phyloP scores from a whole-genome alignment of 2,329 filamentous ascomycete genomes.

The Fusarium nodosum region DNA sequence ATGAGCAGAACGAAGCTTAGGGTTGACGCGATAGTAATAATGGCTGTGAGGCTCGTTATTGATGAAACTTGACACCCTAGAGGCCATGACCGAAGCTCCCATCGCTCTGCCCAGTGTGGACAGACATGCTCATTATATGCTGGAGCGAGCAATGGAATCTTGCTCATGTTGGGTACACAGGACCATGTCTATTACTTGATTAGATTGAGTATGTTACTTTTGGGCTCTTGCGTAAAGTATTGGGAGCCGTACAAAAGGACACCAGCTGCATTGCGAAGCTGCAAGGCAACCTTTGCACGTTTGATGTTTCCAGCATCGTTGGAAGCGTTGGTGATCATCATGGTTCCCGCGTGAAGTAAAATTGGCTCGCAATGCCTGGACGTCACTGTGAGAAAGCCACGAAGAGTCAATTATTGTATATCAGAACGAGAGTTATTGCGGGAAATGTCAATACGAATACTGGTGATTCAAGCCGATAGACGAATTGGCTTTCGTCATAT shows the following conservation, averaged over 20 bases:
- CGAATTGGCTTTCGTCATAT: slow-evolving; percentile 6
- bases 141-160: slow-evolving; percentile 64
- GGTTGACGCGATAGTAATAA: slow-evolving; percentile 50
- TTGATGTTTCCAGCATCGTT: slow-evolving; percentile 66
- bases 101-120: slow-evolving; percentile 62
- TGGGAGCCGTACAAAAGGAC: slow-evolving; percentile 61
- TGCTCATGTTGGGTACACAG: slow-evolving; percentile 66
- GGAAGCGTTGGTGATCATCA: slow-evolving; percentile 57
- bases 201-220: slow-evolving; percentile 16
- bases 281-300: slow-evolving; percentile 63
- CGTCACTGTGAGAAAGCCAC: slow-evolving; percentile 17
- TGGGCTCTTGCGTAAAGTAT: background rate
- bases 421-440: background rate
- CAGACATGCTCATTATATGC: slow-evolving; percentile 65
- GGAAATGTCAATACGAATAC: background rate
- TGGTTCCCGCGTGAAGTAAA: slow-evolving; percentile 50
- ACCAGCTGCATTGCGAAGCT: slow-evolving; percentile 64
- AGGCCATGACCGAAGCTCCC: slow-evolving; percentile 56
- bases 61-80: slow-evolving; percentile 56
- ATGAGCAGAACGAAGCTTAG: slow-evolving; percentile 47
- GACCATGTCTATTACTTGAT: slow-evolving; percentile 60
- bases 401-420: slow-evolving; percentile 27
- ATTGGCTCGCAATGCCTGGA: slow-evolving; percentile 47
- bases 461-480: background rate
- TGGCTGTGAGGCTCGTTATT: slow-evolving; percentile 52